Evolutionary conservation across 2,329 filamentous ascomycete genomes (phyloP).

Genomic region (Pseudocercospora fuligena): DNA sequence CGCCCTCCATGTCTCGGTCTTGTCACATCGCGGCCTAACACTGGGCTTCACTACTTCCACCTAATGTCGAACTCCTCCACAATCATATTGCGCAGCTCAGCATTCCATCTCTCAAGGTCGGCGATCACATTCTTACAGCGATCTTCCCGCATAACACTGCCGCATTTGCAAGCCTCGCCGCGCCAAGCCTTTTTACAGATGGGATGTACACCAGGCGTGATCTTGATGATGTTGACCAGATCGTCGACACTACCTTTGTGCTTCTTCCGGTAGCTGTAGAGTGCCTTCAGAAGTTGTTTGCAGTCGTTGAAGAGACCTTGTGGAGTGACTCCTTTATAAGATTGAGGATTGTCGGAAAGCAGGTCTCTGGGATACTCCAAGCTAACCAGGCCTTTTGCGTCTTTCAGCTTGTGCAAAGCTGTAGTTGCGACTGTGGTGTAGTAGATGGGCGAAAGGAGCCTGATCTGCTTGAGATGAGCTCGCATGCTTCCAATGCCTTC

Average conservation of each 20-base stretch:
- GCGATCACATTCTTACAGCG: not conserved
- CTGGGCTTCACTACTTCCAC: not conserved
- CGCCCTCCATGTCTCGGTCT: not conserved
- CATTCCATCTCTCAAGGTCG: not conserved
- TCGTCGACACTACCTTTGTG: not conserved
- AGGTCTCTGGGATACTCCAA: not conserved
- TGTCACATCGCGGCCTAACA: not conserved
- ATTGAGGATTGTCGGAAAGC: not conserved
- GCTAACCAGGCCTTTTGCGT: conserved; percentile 10
- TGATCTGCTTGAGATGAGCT: not conserved
- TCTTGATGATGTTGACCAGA: not conserved
- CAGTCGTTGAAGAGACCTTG: not conserved
- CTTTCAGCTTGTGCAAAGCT: conserved; percentile 16
- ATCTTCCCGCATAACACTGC: not conserved
- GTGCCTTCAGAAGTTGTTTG: conserved; percentile 5
- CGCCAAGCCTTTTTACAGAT: not conserved
- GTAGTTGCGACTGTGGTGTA: not conserved
- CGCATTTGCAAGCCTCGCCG: not conserved
- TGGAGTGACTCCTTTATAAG: not conserved
- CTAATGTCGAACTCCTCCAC: not conserved
- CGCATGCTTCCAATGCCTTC: conserved; percentile 15
- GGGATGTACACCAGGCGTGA: not conserved
- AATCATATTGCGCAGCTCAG: not conserved
- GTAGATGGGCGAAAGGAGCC: not conserved
- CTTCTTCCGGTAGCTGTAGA: not conserved